Base-by-base conservation (phyloP, 2,329 filamentous ascomycete genomes). In the Clonostachys byssicola region DNA sequence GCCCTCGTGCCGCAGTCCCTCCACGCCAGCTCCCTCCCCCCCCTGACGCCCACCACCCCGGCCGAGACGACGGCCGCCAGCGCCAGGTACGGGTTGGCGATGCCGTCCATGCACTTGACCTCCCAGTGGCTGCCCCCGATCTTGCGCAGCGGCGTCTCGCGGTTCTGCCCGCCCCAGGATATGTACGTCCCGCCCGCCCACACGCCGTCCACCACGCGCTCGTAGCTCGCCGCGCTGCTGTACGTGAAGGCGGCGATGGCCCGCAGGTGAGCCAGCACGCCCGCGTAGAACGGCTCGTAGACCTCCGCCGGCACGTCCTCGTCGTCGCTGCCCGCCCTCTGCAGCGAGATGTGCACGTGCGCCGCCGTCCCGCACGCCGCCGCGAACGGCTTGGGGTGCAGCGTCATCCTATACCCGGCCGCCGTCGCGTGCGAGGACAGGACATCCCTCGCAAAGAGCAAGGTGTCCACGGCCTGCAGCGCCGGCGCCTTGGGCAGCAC, bases 161-260 rank as follows among this genome's bases (percentile, higher is more conserved):
- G 81, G 62, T 94, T 94, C 65, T 94, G 84, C 5, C 82, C 87
- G 12, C 89, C 89, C 89, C 88, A 95, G 0, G 85, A 71, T 0
- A 92, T 78, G 83, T 85, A 92, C 8, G 83, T 79, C 0, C 88
- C 88, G n/a, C 88, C 88, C 0, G 87, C 79, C 89, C 88, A 94
- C 49, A 71, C 72, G n/a, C 88, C 78, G 46, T 90, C 83, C 2
- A 68, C 65, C 12, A 88, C 74, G 5, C 89, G 78, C 35, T 79
- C 78, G 62, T 94, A 94, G 61, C 84, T 89, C 1, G 74, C 73
- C 2, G 78, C 72, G 52, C 81, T 80, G 35, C 83, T 77, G 56
- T 89, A 80, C 0, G 81, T 83, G 48, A 94, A 85, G 0, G 89
- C 86, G 12, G 77, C 67, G n/a, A 94, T 68, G 3, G 81, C 77